Percentiles rank a stretch among this genome's conserved stretches.
Conservation (phyloP, 192 early-diverging fungal species). For the Mortierella hygrophila region DNA sequence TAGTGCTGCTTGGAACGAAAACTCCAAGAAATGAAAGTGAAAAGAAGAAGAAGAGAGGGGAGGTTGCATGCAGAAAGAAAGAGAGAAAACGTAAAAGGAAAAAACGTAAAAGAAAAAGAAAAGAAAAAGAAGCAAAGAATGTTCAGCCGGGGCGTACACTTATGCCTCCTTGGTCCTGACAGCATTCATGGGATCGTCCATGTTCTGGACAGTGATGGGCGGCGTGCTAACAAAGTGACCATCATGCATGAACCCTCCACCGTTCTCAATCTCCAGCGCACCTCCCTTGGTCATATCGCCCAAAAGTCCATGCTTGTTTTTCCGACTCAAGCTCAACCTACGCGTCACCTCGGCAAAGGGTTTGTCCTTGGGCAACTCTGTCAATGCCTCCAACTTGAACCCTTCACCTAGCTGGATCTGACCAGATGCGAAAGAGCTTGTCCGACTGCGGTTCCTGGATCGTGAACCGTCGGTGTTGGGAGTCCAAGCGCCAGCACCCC, state of each 20-base stretch:
- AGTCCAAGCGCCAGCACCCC: slow-evolving; percentile 48
- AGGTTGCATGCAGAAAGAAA: not conserved
- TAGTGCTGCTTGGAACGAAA: not conserved
- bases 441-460: slow-evolving; percentile 59
- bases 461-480: slow-evolving; percentile 54
- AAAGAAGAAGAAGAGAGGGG: not conserved
- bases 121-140: not conserved
- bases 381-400: slow-evolving; percentile 66
- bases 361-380: slow-evolving; percentile 54
- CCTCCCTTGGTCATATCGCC: slow-evolving; percentile 23
- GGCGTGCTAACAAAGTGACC: slow-evolving; percentile 40
- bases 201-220: slow-evolving; percentile 46
- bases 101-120: not conserved
- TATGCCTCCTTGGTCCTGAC: slow-evolving; percentile 40
- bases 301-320: slow-evolving; percentile 34
- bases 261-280: slow-evolving; percentile 20
- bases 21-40: not conserved
- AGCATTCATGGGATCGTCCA: slow-evolving; percentile 47
- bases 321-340: slow-evolving; percentile 30
- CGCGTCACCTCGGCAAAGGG: slow-evolving; percentile 56
- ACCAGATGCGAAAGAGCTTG: slow-evolving; percentile 58
- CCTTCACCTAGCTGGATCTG: slow-evolving; percentile 53
- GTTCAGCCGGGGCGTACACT: not conserved
- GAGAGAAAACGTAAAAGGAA: not conserved
- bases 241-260: slow-evolving; percentile 28